These are phyloP conservation scores for Leucoagaricus sp. DNA, from an alignment of 1,284 basidiomycete genomes.

Conservation along the genomic window DNA sequence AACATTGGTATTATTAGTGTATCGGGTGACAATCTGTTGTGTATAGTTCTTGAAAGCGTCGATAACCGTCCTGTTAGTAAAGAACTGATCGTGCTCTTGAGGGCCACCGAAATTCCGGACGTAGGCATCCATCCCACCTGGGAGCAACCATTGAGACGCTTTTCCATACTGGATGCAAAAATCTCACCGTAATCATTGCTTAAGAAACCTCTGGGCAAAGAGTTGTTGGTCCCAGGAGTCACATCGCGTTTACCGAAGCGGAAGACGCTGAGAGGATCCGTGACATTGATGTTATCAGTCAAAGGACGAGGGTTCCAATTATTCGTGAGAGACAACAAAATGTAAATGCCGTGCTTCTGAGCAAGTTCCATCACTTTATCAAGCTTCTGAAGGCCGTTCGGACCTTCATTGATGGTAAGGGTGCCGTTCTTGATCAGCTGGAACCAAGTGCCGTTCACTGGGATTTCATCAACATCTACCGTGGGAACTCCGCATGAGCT, in stretches of 20 bases:
- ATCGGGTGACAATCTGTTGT: slow-evolving; percentile 52
- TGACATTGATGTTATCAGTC: slow-evolving; percentile 23
- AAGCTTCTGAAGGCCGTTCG: slow-evolving; percentile 68
- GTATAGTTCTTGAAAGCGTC: slow-evolving; percentile 59
- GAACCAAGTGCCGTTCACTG: slow-evolving; percentile 58
- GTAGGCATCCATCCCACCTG: slow-evolving; percentile 68
- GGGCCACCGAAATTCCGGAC: slow-evolving; percentile 49
- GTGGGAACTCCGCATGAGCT: slow-evolving; percentile 10
- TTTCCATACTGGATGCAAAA: background rate
- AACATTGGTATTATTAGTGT: slow-evolving; percentile 49
- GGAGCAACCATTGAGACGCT: slow-evolving; percentile 7
- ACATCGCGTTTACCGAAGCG: slow-evolving; percentile 32
- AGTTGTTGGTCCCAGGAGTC: slow-evolving; percentile 36
- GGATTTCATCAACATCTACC: slow-evolving; percentile 55
- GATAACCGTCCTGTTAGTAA: slow-evolving; percentile 49
- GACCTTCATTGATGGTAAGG: slow-evolving; percentile 55
- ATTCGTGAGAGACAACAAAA: slow-evolving; percentile 68
- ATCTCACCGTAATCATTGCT: slow-evolving; percentile 61
- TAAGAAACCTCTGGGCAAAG: slow-evolving; percentile 50
- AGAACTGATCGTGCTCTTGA: slow-evolving; percentile 58
- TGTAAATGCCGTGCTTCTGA: slow-evolving; percentile 56
- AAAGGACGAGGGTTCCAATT: slow-evolving; percentile 59
- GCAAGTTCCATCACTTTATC: slow-evolving; percentile 64
- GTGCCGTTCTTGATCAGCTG: slow-evolving; percentile 49
- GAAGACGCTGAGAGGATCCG: slow-evolving; percentile 21